Conservation (phyloP, 2,329 filamentous ascomycete genomes). For the Mycosphaerella arachidis region DNA sequence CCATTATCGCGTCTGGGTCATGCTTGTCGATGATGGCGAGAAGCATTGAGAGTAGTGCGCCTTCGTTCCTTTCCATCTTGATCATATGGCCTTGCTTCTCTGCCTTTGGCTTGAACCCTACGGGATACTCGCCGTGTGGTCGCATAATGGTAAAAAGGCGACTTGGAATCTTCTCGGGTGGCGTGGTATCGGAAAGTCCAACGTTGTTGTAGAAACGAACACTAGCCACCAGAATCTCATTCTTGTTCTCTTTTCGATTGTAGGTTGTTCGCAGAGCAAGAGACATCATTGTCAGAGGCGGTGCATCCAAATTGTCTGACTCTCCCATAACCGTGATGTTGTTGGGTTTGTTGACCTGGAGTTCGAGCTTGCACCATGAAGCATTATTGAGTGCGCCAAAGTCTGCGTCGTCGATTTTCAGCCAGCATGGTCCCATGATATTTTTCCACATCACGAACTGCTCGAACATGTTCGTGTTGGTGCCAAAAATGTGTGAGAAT, state of each 20-base stretch:
- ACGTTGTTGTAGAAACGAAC: conserved; percentile 90
- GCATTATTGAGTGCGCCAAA: conserved; percentile 83
- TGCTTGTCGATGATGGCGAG: conserved; percentile 80
- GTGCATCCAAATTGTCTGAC: conserved; percentile 73
- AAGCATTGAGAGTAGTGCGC: conserved; percentile 81
- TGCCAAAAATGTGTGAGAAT: conserved; percentile 89
- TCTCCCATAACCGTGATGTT: conserved; percentile 69
- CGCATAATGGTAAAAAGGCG: conserved; percentile 89
- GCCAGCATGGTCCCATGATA: conserved; percentile 97
- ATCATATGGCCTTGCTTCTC: conserved; percentile 72
- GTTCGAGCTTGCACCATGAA: conserved; percentile 95
- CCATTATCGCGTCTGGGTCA: conserved; percentile 90
- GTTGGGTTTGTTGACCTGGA: conserved; percentile 73
- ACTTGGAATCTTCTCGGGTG: conserved; percentile 81
- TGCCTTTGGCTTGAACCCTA: conserved; percentile 77
- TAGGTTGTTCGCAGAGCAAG: conserved; percentile 81
- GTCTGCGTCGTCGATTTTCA: conserved; percentile 81
- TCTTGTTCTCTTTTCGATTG: conserved; percentile 90
- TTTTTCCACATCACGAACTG: conserved; percentile 99
- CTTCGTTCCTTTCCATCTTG: conserved; percentile 77
- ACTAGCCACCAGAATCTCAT: conserved; percentile 88
- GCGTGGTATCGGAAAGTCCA: conserved; percentile 78
- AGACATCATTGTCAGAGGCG: conserved; percentile 94
- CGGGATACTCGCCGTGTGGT: conserved; percentile 72
- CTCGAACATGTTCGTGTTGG: conserved; percentile 90